Evolutionary conservation across 805 yeast genomes (phyloP).

Genomic region (Jamesozyma spencerorum): DNA sequence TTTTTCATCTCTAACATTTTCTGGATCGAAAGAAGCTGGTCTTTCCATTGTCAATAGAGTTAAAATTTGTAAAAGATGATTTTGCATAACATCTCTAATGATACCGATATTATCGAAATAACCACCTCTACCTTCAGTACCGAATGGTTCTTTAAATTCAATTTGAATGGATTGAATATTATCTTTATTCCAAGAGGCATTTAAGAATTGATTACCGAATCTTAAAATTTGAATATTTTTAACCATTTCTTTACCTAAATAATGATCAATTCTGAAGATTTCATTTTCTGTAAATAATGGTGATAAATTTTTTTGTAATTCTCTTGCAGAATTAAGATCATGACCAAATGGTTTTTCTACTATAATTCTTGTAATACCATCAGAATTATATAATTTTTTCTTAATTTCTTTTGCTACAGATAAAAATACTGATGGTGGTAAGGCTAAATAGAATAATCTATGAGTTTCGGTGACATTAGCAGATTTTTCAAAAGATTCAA

Average conservation of each 20-base stretch:
- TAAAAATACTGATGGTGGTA: constrained; percentile 89
- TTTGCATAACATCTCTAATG: constrained; percentile 96
- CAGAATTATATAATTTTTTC: constrained; percentile 52
- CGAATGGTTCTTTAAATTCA: constrained; percentile 94
- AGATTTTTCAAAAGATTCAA: constrained; percentile 50
- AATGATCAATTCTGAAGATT: constrained; percentile 92
- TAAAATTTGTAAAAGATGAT: constrained; percentile 87
- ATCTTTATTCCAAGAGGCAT: constrained; percentile 82
- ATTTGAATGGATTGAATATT: constrained; percentile 76
- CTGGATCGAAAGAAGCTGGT: constrained; percentile 85
- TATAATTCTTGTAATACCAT: constrained; percentile 71
- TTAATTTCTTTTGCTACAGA: constrained; percentile 68
- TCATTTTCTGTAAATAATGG: constrained; percentile 89
- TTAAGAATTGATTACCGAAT: constrained; percentile 81
- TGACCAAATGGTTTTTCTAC: constrained; percentile 97
- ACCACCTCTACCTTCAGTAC: constrained; percentile 98
- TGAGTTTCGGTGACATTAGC: constrained; percentile 40
- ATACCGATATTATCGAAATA: constrained; percentile 93
- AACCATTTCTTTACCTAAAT: constrained; percentile 96
- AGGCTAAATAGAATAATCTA: constrained; percentile 82
- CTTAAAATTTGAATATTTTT: constrained; percentile 83
- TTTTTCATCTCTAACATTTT: constrained; percentile 91
- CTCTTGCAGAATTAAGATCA: constrained; percentile 71
- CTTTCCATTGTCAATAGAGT: constrained; percentile 92
- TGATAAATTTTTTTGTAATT: constrained; percentile 64